phyloP scores from a whole-genome alignment of 2,329 filamentous ascomycete species.

The Beauveria rudraprayagi region DNA sequence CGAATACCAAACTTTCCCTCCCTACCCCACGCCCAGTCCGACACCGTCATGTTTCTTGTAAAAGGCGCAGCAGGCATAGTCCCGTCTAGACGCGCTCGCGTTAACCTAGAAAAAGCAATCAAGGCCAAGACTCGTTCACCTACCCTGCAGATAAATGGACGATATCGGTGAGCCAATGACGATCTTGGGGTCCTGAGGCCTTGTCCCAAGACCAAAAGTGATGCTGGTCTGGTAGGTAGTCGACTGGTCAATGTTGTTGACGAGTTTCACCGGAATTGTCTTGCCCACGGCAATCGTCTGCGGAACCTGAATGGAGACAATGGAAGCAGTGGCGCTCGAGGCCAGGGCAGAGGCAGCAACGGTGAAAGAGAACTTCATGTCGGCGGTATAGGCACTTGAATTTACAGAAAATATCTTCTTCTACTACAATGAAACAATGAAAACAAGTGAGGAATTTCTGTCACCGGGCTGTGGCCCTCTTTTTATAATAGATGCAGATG shows the following conservation, averaged over 20 bases:
- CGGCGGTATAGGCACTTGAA: no score
- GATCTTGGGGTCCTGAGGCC: neutral
- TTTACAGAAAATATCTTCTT: no score
- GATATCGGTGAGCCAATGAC: neutral
- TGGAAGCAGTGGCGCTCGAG: neutral
- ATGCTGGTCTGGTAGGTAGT: conserved; percentile 1
- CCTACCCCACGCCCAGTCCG: neutral
- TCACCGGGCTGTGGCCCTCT: neutral
- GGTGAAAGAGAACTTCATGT: neutral
- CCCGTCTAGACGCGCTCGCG: neutral
- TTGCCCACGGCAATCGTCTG: neutral
- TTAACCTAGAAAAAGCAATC: neutral
- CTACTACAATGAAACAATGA: no score
- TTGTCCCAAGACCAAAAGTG: neutral
- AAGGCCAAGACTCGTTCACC: neutral
- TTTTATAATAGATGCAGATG: neutral
- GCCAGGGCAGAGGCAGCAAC: neutral
- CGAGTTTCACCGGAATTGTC: neutral
- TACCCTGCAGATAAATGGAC: conserved; percentile 7
- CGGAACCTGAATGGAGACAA: neutral
- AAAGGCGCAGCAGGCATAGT: neutral
- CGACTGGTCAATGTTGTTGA: conserved; percentile 8
- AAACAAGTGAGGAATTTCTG: neutral
- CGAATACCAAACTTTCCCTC: neutral
- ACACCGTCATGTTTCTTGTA: neutral